Percentiles rank a stretch among this genome's conserved stretches.
Evolutionary conservation across 163 green algal genomes (phyloP).

Genomic region (Scenedesmus sp.): DNA sequence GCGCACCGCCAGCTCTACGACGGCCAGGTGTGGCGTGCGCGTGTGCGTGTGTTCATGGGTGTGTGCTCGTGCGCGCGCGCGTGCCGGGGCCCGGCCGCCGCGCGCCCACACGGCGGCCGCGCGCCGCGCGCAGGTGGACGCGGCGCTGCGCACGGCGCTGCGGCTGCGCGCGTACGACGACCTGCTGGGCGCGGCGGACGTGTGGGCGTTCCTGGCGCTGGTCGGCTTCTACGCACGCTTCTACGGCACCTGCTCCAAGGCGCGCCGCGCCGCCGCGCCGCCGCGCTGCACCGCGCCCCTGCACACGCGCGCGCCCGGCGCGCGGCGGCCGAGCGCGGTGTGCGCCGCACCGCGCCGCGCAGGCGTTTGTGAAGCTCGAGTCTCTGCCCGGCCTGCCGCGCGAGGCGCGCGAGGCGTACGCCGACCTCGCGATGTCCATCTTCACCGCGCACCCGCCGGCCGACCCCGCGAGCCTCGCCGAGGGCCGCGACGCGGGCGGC

Average conservation of each 20-base stretch:
- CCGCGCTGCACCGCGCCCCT: neutral
- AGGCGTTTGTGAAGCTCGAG: constrained; percentile 79
- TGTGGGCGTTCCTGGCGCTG: constrained; percentile 80
- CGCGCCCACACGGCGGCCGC: no score
- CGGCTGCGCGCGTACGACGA: constrained; percentile 78
- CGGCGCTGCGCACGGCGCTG: constrained; percentile 76
- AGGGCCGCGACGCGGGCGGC: constrained; percentile 53
- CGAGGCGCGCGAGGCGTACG: constrained; percentile 57
- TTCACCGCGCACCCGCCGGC: constrained; percentile 69
- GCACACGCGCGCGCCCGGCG: no score
- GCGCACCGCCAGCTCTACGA: constrained; percentile 72
- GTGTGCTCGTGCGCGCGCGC: no score
- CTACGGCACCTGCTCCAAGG: constrained; percentile 74
- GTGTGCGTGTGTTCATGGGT: neutral
- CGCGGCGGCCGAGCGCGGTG: no score
- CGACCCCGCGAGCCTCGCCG: constrained; percentile 62
- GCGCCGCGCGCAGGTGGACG: constrained; percentile 61
- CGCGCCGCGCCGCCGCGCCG: neutral
- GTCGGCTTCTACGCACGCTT: constrained; percentile 78
- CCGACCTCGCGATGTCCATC: constrained; percentile 77
- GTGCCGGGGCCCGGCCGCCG: no score
- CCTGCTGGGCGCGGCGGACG: constrained; percentile 66
- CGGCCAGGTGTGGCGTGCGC: constrained; percentile 44
- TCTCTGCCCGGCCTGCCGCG: constrained; percentile 54
- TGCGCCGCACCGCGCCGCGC: neutral